phyloP scores from a whole-genome alignment of 2,329 filamentous ascomycete species.

The Diplodia intermedia region DNA sequence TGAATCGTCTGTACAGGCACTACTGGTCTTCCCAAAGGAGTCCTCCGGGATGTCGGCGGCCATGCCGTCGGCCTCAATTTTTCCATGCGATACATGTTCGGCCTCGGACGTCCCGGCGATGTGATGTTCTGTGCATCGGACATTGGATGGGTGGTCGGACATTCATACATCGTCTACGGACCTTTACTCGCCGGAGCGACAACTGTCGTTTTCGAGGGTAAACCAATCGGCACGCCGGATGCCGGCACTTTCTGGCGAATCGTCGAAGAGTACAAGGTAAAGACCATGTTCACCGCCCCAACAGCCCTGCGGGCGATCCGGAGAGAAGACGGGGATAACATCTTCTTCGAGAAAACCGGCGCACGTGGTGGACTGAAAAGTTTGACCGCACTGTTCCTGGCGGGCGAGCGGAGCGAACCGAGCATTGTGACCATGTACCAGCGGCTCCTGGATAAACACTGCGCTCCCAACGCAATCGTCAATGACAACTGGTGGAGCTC shows the following conservation, averaged over 20 bases:
- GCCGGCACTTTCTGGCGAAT: slow-evolving; percentile 89
- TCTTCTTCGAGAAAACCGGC: slow-evolving; percentile 68
- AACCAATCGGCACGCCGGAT: slow-evolving; percentile 87
- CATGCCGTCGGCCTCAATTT: slow-evolving; percentile 86
- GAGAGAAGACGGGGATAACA: slow-evolving; percentile 80
- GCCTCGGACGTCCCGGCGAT: slow-evolving; percentile 81
- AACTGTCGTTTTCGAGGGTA: slow-evolving; percentile 91
- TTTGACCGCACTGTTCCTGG: slow-evolving; percentile 79
- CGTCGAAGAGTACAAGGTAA: slow-evolving; percentile 83
- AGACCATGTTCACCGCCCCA: slow-evolving; percentile 83
- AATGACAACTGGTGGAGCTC: slow-evolving; percentile 80
- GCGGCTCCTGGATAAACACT: slow-evolving; percentile 70
- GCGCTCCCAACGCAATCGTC: slow-evolving; percentile 66
- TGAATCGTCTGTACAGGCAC: slow-evolving; percentile 58
- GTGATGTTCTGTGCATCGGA: slow-evolving; percentile 83
- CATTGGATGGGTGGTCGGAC: slow-evolving; percentile 90
- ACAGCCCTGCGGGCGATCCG: slow-evolving; percentile 87
- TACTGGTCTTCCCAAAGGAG: slow-evolving; percentile 82
- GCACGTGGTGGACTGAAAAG: slow-evolving; percentile 72
- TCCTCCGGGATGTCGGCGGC: slow-evolving; percentile 81
- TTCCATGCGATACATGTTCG: slow-evolving; percentile 82
- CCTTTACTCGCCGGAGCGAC: slow-evolving; percentile 85
- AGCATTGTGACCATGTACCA: slow-evolving; percentile 84
- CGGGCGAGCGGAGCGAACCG: slow-evolving; percentile 88
- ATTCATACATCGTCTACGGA: slow-evolving; percentile 88